Evolutionary conservation across 106 monocot genomes (phyloP), one percentile per base, ranked within the genome.

Genomic region (Platanthera guangdongensis): DNA sequence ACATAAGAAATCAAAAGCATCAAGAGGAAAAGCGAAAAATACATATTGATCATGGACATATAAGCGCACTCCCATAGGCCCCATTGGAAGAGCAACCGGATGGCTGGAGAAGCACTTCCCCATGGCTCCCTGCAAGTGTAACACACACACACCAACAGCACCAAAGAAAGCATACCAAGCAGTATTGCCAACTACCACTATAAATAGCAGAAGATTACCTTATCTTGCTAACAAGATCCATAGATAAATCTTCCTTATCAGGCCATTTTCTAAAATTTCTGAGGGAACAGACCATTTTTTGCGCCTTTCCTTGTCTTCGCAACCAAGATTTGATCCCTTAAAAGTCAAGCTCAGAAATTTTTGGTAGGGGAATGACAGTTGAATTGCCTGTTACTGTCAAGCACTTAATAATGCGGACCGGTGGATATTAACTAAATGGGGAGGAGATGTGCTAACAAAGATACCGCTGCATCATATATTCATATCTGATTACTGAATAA

Each of bases 181-280:
- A 48, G 16, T 70, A 70, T 70, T 48, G 70, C 45, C 7, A 70
- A 47, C n/a, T 9, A 70, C 11, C 22, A 67, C 70, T 47, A 47
- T 70, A 70, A 47, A 48, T 70, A 70, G n/a, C 47, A 18, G 46
- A 72, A 15, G 39, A 72, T 72, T 51, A 72, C 72, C 72, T 72
- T 72, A 72, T 11, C 46, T 50, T 72, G 8, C 72, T 72, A 12
- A 72, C 50, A 1, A 46, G 49, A 72, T 21, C 8, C 72, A 72
- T 72, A 51, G 32, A 30, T 65, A 65, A 10, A 32, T 25, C 11
- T 48, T 47, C 51, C 72, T 21, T 2, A 51, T 51, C 51, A 72
- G 15, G 3, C 25, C 72, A 51, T 22, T 19, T 51, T 51, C 9
- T 21, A 39, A 3, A 22, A 25, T 46, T 72, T 72, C 14, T 32